Percentiles rank a stretch among this genome's conserved stretches.
These are phyloP conservation scores for Pleurotus salmoneostramineus DNA, from an alignment of 768 basidiomycete species.

Conservation along the genomic window DNA sequence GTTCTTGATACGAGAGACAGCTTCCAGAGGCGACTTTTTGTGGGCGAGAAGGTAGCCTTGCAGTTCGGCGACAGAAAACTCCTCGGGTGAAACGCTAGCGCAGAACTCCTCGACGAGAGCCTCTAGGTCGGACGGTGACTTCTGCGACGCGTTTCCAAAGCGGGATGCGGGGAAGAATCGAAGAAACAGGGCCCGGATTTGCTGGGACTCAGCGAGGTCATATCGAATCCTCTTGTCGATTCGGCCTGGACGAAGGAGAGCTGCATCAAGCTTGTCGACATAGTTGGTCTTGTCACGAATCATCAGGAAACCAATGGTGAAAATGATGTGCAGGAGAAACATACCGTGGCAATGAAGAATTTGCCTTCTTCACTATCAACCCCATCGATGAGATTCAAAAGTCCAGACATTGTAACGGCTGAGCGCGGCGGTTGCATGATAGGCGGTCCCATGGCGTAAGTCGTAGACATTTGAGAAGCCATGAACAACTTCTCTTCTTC, in stretches of 20 bases:
- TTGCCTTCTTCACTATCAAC: conserved; percentile 61
- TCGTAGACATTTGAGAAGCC: background rate
- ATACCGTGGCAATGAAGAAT: conserved; percentile 78
- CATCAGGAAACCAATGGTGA: conserved; percentile 35
- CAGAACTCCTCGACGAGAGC: conserved; percentile 24
- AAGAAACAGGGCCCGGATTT: conserved; percentile 43
- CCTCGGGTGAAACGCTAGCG: conserved; percentile 24
- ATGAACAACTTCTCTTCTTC: conserved; percentile 14
- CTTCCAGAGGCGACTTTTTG: conserved; percentile 17
- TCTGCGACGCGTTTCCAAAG: background rate
- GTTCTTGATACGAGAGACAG: conserved; percentile 14
- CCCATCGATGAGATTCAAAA: conserved; percentile 58
- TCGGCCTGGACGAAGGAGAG: conserved; percentile 53
- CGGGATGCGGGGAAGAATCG: conserved; percentile 37
- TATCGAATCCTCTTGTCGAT: conserved; percentile 54
- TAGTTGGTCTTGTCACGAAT: conserved; percentile 41
- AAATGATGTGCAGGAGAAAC: conserved; percentile 94
- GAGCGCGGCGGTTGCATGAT: conserved; percentile 11
- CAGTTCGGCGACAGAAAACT: conserved; percentile 39
- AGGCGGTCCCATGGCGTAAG: background rate
- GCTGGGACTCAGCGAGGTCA: conserved; percentile 39
- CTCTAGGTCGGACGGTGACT: background rate
- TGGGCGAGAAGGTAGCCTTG: conserved; percentile 38
- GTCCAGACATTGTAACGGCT: conserved; percentile 47
- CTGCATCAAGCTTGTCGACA: conserved; percentile 51